Conservation (phyloP, 2,329 filamentous ascomycete genomes). For the Ceratocystis cubensis region DNA sequence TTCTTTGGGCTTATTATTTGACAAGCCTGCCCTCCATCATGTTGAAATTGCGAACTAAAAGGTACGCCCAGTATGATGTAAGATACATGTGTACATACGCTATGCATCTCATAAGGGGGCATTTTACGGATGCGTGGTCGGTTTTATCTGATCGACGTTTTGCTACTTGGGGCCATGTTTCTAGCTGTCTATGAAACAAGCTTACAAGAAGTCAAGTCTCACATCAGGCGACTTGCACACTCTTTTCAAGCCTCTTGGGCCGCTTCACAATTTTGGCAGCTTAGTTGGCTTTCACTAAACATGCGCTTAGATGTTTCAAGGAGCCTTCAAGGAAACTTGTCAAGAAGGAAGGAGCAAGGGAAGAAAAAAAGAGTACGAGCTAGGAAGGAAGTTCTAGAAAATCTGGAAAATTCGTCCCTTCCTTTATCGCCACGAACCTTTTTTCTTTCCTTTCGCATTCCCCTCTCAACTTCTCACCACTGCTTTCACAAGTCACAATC, state of each 20-base stretch:
- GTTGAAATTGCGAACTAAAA: background rate
- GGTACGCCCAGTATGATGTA: background rate
- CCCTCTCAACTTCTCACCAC: background rate
- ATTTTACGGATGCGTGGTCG: background rate
- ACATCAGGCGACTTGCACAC: background rate
- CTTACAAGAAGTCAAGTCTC: background rate
- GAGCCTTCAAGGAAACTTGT: slow-evolving; percentile 14
- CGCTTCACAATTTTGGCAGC: background rate
- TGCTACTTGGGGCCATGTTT: background rate
- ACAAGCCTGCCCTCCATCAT: background rate
- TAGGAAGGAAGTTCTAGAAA: background rate
- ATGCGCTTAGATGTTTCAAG: slow-evolving; percentile 19
- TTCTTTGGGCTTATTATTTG: background rate
- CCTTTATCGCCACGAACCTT: background rate
- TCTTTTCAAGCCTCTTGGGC: no score
- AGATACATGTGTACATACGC: background rate
- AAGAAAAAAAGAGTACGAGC: background rate
- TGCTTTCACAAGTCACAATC: background rate
- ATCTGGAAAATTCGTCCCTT: background rate
- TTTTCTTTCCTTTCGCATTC: background rate
- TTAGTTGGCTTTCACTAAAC: background rate
- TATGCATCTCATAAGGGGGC: background rate
- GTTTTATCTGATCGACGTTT: background rate
- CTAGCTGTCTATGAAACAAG: background rate
- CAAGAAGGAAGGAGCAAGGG: background rate